phyloP scores from a whole-genome alignment of 805 yeast genomes.

The Wickerhamomyces tratensis region DNA sequence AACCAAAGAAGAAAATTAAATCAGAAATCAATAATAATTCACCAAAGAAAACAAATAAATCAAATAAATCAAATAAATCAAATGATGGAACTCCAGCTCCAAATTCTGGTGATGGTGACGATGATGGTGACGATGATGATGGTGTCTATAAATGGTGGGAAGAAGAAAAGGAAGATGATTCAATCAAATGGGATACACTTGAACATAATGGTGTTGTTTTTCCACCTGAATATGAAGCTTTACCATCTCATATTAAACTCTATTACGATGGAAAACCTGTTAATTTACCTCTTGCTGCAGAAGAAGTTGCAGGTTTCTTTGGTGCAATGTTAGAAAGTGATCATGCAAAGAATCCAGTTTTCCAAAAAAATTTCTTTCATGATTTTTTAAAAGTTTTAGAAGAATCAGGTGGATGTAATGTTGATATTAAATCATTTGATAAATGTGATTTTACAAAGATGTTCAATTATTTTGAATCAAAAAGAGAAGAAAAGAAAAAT shows the following conservation, averaged over 20 bases:
- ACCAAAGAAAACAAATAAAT: background rate
- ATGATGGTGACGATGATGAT: slow-evolving; percentile 36
- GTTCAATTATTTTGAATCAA: slow-evolving; percentile 56
- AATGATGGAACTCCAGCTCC: slow-evolving; percentile 2
- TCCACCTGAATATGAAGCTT: slow-evolving; percentile 85
- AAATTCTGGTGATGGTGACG: slow-evolving; percentile 17
- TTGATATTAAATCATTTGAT: slow-evolving; percentile 44
- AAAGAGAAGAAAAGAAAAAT: slow-evolving; percentile 63
- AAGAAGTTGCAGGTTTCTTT: slow-evolving; percentile 93
- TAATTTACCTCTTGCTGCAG: slow-evolving; percentile 68
- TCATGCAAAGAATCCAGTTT: slow-evolving; percentile 79
- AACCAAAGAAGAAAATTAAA: slow-evolving; percentile 7
- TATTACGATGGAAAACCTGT: slow-evolving; percentile 74
- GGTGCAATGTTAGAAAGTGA: slow-evolving; percentile 85
- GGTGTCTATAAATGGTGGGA: slow-evolving; percentile 84
- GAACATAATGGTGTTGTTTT: slow-evolving; percentile 88
- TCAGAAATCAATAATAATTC: slow-evolving; percentile 2
- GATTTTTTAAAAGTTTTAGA: slow-evolving; percentile 66
- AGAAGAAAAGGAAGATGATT: slow-evolving; percentile 51
- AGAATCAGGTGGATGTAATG: slow-evolving; percentile 58
- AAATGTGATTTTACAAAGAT: slow-evolving; percentile 76
- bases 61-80: slow-evolving; percentile 5
- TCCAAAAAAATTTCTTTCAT: slow-evolving; percentile 76
- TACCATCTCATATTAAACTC: slow-evolving; percentile 69
- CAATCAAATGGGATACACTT: slow-evolving; percentile 76